Conservation (phyloP, 495 filamentous ascomycete genomes). For the Aspergillus affinis region DNA sequence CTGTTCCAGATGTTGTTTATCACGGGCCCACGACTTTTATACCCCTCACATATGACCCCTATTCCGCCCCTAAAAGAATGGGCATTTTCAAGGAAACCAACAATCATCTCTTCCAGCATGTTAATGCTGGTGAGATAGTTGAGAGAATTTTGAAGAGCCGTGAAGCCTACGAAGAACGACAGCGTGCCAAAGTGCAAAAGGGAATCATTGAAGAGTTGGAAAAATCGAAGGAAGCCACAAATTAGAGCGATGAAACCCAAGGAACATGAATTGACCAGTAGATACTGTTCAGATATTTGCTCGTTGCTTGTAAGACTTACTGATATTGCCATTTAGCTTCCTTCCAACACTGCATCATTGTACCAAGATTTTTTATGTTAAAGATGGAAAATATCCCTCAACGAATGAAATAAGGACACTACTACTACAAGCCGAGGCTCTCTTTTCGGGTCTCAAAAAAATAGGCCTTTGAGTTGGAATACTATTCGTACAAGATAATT, state of each 20-base stretch:
- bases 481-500: background rate
- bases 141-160: slow-evolving; percentile 81
- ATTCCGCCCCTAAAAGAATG: slow-evolving; percentile 71
- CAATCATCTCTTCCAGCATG: slow-evolving; percentile 73
- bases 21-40: slow-evolving; percentile 94
- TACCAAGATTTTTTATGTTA: too few species aligned
- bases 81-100: slow-evolving; percentile 74
- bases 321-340: too few species aligned
- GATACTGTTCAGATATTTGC: background rate
- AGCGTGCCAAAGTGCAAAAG: slow-evolving; percentile 85
- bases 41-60: slow-evolving; percentile 82
- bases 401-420: too few species aligned
- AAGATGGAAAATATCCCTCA: too few species aligned
- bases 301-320: background rate
- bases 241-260: background rate
- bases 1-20: slow-evolving; percentile 79
- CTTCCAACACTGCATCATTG: too few species aligned
- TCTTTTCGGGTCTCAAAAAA: too few species aligned
- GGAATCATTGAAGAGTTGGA: slow-evolving; percentile 62
- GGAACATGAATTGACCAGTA: background rate
- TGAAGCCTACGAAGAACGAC: slow-evolving; percentile 83
- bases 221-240: slow-evolving; percentile 35
- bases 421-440: too few species aligned
- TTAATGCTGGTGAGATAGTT: slow-evolving; percentile 93
- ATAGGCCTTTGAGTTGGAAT: background rate